These are phyloP conservation scores for Leptoxyphium fumago DNA, from an alignment of 2,329 filamentous ascomycete genomes.

Conservation along the genomic window DNA sequence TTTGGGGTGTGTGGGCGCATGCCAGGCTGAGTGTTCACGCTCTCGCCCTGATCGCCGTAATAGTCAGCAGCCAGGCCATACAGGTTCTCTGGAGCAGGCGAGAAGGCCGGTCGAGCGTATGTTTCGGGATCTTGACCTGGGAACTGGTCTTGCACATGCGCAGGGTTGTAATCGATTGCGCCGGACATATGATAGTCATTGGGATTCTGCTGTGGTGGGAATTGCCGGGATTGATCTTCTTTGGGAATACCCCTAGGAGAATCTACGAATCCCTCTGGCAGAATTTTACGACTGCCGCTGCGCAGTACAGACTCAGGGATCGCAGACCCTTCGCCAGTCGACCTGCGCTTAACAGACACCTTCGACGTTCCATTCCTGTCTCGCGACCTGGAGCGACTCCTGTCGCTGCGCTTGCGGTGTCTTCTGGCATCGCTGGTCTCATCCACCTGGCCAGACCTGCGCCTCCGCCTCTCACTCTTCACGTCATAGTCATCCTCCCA, in stretches of 20 bases:
- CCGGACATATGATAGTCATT: neutral
- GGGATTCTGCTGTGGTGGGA: constrained; percentile 11
- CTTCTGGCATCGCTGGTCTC: constrained; percentile 13
- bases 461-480: constrained; percentile 9
- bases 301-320: constrained; percentile 4
- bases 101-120: constrained; percentile 29
- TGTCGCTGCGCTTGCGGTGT: constrained; percentile 15
- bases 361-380: constrained; percentile 4
- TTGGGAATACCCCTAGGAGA: constrained; percentile 13
- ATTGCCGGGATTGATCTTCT: constrained; percentile 18
- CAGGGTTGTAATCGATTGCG: neutral
- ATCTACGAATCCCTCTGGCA: constrained; percentile 4
- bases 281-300: constrained; percentile 5
- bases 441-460: constrained; percentile 3
- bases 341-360: neutral
- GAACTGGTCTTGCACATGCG: constrained; percentile 32
- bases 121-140: constrained; percentile 40
- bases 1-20: constrained; percentile 37
- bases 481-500: constrained; percentile 19
- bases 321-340: constrained; percentile 5
- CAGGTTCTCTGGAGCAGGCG: constrained; percentile 22
- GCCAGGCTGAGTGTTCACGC: constrained; percentile 45
- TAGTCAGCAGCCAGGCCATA: constrained; percentile 46
- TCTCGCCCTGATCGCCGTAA: constrained; percentile 48
- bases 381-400: constrained; percentile 6